Conservation (phyloP, 2,329 filamentous ascomycete species). For the Talaromyces albobiverticillius region DNA sequence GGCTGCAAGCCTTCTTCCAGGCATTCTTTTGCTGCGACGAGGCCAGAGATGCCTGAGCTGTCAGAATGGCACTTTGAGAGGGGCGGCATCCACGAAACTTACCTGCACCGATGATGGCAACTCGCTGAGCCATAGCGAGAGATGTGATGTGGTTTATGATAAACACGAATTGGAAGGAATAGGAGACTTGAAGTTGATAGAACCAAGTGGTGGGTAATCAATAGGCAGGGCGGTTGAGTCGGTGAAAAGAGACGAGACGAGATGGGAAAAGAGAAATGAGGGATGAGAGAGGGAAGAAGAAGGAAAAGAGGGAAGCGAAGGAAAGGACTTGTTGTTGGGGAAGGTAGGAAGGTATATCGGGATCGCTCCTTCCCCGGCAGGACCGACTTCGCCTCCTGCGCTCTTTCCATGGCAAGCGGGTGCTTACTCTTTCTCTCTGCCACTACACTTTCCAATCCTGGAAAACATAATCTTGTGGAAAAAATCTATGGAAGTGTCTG, state of each 20-base stretch:
- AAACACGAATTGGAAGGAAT: background rate
- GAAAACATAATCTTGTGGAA: no score
- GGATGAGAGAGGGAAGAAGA: background rate
- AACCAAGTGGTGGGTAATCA: background rate
- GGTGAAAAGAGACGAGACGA: background rate
- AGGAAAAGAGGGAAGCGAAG: background rate
- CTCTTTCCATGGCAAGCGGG: background rate
- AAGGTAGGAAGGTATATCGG: background rate
- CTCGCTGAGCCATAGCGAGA: constrained; percentile 12
- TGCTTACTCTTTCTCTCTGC: no score
- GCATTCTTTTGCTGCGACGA: constrained; percentile 38
- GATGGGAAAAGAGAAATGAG: background rate
- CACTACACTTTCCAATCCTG: no score
- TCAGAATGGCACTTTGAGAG: background rate
- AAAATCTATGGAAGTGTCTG: no score
- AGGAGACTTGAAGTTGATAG: background rate
- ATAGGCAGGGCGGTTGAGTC: background rate
- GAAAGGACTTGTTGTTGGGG: background rate
- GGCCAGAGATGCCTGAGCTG: constrained; percentile 31
- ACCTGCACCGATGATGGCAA: constrained; percentile 24
- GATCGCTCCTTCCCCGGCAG: constrained; percentile 2
- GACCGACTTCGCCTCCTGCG: no score
- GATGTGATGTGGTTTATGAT: background rate
- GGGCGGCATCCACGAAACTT: background rate
- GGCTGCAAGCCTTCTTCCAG: constrained; percentile 34